Evolutionary conservation across 305 asterid species (phyloP), one percentile per base, ranked within the genome.

Genomic region (Fraxinus xanthoxyloides): DNA sequence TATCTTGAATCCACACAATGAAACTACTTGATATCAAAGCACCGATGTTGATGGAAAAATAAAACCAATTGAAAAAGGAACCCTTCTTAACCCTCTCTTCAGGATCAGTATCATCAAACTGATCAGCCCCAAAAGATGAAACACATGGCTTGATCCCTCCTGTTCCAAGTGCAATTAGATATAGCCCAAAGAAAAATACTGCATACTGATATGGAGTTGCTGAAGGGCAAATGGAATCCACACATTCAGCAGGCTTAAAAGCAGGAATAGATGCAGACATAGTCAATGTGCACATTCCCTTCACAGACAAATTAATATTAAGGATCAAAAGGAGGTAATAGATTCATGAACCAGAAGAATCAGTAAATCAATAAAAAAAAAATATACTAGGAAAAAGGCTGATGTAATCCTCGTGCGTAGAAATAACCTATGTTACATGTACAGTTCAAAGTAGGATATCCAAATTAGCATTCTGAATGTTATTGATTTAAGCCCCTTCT

Each of bases 91-190:
- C 90, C 87, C 98, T 93, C 87, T 96, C 99, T 21, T 56, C 86
- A 24, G 95, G 75, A 85, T 96, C 99, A 0, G 97, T 96, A 80
- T 93, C 99, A 80, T 96, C 99, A 88, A 96, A 96, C 78, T 94
- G 99, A 87, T 96, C 98, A 7, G 99, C 99, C 74, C 98, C 99
- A 70, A 96, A 96, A 28, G 98, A 93, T 9, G 99, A 93, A 84
- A 94, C 99, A 72, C 99, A 94, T 13, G 99, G 99, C 81, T 96
- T 94, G 83, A 96, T 96, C 74, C 99, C 99, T 70, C 99, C 98
- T 1, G 98, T 94, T 77, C 99, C 99, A 26, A 96, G 97, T 56
- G 98, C 97, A 61, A 90, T 90, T 78, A 96, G 92, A 87, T 94
- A 96, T 7, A 96, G 92, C 79, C 99, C 98, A 32, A 88, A 23